These are phyloP conservation scores for Massariosphaeria phaeospora DNA, from an alignment of 495 filamentous ascomycete genomes.

Conservation along the genomic window DNA sequence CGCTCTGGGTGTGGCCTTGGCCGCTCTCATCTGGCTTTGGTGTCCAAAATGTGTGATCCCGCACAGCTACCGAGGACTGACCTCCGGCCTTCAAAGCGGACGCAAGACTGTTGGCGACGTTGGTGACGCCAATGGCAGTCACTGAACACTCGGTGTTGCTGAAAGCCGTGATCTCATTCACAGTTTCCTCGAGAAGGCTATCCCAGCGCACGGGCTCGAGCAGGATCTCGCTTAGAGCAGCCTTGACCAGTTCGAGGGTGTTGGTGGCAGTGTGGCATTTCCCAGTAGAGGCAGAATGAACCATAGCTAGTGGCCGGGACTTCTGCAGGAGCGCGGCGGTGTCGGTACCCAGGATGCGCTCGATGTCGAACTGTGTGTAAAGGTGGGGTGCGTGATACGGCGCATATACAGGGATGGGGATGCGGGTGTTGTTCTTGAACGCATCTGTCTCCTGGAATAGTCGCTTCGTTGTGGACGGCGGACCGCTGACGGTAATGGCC, in stretches of 20 bases:
- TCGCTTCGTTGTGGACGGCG: constrained; percentile 56
- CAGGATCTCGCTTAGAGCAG: constrained; percentile 41
- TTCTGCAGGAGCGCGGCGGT: constrained; percentile 41
- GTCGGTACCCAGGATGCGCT: constrained; percentile 51
- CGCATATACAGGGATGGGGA: constrained; percentile 66
- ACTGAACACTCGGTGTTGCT: constrained; percentile 33
- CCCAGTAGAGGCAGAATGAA: constrained; percentile 43
- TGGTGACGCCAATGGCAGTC: constrained; percentile 41
- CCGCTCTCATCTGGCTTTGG: constrained; percentile 15
- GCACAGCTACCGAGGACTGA: constrained; percentile 33
- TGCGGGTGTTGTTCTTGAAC: constrained; percentile 52
- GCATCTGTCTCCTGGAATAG: constrained; percentile 52
- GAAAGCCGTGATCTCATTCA: constrained; percentile 36
- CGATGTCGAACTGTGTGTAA: constrained; percentile 56
- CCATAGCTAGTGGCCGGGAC: constrained; percentile 31
- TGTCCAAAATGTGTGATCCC: constrained; percentile 39
- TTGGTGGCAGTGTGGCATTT: constrained; percentile 39
- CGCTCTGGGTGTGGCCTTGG: constrained; percentile 42
- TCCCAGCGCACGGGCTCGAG: constrained; percentile 43
- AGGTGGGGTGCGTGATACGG: constrained; percentile 79
- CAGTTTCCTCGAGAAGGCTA: constrained; percentile 40
- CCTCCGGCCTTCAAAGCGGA: constrained; percentile 43
- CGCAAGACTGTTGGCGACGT: constrained; percentile 44
- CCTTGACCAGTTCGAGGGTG: constrained; percentile 38
- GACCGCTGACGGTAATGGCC: constrained; percentile 73